Evolutionary conservation across 1,139 yeast genomes (phyloP).

Genomic region (Yamadazyma blattariae): DNA sequence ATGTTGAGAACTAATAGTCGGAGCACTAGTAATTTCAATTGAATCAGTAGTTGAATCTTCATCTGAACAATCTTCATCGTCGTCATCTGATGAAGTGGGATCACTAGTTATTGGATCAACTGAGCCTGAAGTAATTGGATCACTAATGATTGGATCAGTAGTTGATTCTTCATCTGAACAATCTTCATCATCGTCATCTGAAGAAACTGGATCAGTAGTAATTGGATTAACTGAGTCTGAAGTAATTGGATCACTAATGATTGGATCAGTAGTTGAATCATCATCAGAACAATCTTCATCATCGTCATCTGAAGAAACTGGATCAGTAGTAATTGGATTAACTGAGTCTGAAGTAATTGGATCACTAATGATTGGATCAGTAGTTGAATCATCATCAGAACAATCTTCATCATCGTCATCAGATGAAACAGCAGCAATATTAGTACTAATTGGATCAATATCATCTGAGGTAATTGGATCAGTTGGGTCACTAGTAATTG

Average conservation of each 20-base stretch:
- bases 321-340: neutral
- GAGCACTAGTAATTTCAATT: conserved; percentile 5
- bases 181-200: conserved; percentile 1
- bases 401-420: too few species aligned
- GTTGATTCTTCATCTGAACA: neutral
- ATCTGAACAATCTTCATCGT: conserved; percentile 13
- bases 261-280: neutral
- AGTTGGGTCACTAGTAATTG: neutral
- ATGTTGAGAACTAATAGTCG: conserved; percentile 2
- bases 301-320: conserved; percentile 7
- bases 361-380: neutral
- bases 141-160: neutral
- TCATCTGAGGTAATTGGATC: neutral
- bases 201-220: neutral
- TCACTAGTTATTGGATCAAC: neutral
- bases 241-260: neutral
- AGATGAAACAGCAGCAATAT: too few species aligned
- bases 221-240: neutral
- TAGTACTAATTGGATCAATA: neutral
- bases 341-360: neutral
- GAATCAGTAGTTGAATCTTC: conserved; percentile 6
- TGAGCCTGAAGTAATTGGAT: too few species aligned
- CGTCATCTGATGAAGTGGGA: conserved; percentile 4
- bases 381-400: too few species aligned
- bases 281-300: conserved; percentile 15